These are phyloP conservation scores for Russula brevipes DNA, from an alignment of 768 basidiomycete genomes.

Conservation along the genomic window DNA sequence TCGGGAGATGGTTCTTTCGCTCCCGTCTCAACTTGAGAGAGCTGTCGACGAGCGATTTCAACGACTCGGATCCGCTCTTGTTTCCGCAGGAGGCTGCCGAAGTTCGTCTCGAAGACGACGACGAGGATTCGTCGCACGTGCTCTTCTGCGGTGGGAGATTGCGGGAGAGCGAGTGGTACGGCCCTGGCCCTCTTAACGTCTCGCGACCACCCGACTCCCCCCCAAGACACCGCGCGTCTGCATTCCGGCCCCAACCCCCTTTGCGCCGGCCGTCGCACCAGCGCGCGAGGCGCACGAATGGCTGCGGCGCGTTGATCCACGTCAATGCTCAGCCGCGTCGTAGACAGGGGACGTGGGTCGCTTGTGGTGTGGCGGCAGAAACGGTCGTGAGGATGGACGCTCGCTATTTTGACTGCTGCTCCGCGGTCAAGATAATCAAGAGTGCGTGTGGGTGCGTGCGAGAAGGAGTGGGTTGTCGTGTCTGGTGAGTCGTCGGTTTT, in stretches of 20 bases:
- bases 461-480: constrained; percentile 62
- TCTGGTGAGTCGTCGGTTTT: constrained; percentile 40
- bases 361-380: constrained; percentile 47
- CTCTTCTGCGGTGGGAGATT: constrained; percentile 39
- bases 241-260: constrained; percentile 26
- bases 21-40: constrained; percentile 16
- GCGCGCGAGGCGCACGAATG: constrained; percentile 39
- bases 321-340: constrained; percentile 48
- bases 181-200: constrained; percentile 1
- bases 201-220: constrained; percentile 33
- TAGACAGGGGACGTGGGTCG: constrained; percentile 53
- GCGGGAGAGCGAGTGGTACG: constrained; percentile 17
- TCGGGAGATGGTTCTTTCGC: constrained; percentile 16
- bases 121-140: constrained; percentile 31
- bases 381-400: constrained; percentile 53
- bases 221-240: constrained; percentile 26
- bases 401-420: constrained; percentile 50
- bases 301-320: constrained; percentile 62
- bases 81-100: constrained; percentile 9
- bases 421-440: constrained; percentile 45
- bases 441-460: constrained; percentile 61
- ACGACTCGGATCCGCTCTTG: constrained; percentile 21
- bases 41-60: constrained; percentile 3
- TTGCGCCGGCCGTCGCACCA: constrained; percentile 22
- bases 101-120: constrained; percentile 26